A percentile compares a stretch with the other conserved stretches of the same genome.
phyloP scores from a whole-genome alignment of 2,329 filamentous ascomycete species.

The Arthroderma sp. region DNA sequence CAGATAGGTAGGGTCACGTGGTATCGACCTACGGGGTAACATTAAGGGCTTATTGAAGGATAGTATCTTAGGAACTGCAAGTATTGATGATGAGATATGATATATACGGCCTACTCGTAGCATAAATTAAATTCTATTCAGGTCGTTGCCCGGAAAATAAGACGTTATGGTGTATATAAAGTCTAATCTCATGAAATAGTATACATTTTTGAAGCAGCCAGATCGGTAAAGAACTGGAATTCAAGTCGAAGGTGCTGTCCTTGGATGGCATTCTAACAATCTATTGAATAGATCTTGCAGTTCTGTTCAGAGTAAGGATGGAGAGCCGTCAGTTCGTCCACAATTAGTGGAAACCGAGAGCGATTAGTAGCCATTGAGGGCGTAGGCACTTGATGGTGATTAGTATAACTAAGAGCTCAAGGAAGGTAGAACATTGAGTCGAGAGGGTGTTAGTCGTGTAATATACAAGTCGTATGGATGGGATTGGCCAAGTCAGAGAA shows the following conservation, averaged over 20 bases:
- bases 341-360: too few species aligned
- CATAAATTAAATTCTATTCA: background rate
- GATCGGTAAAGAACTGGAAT: background rate
- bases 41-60: too few species aligned
- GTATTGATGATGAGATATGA: background rate
- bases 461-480: background rate
- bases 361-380: background rate
- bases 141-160: background rate
- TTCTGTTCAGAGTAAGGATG: background rate
- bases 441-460: background rate
- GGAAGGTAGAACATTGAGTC: background rate
- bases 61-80: too few species aligned
- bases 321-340: background rate
- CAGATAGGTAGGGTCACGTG: background rate
- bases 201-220: background rate
- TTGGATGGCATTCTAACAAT: background rate
- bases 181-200: background rate
- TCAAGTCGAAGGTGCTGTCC: background rate
- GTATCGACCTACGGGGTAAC: background rate
- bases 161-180: background rate
- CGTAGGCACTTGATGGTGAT: background rate
- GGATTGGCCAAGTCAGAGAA: background rate
- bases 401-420: background rate
- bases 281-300: background rate
- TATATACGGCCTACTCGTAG: background rate